Conservation (phyloP, 2,329 filamentous ascomycete genomes). For the Fusarium penzigii region DNA sequence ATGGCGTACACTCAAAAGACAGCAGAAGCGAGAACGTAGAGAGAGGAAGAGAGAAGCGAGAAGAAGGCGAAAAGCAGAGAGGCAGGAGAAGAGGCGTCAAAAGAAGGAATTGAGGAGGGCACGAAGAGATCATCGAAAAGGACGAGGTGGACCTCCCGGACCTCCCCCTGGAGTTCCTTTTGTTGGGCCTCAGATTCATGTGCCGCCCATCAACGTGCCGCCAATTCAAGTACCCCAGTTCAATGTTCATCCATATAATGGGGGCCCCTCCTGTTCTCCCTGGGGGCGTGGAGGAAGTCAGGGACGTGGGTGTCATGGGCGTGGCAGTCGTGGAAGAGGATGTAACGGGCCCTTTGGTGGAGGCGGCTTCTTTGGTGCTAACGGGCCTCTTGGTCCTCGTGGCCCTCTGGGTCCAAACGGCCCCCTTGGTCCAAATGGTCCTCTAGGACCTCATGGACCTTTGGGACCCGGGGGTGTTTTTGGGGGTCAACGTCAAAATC, state of each 20-base stretch:
- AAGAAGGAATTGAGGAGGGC: conserved; percentile 33
- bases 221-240: conserved; percentile 1
- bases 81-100: conserved; percentile 33
- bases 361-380: conserved; percentile 10
- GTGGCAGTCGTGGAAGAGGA: conserved; percentile 9
- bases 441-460: conserved; percentile 10
- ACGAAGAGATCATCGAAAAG: conserved; percentile 32
- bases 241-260: conserved; percentile 5
- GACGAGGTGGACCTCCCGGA: conserved; percentile 9
- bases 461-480: conserved; percentile 9
- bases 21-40: conserved; percentile 32
- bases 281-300: conserved; percentile 12
- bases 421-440: conserved; percentile 9
- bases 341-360: conserved; percentile 6
- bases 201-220: conserved; percentile 5
- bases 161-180: conserved; percentile 11
- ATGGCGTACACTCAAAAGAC: conserved; percentile 40
- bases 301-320: conserved; percentile 9
- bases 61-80: conserved; percentile 32
- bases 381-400: conserved; percentile 12
- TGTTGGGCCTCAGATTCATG: not conserved
- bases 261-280: conserved; percentile 3
- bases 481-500: conserved; percentile 4
- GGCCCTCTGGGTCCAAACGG: conserved; percentile 10
- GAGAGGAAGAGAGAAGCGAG: conserved; percentile 34